Base-by-base conservation (phyloP, 257 asterid genomes). In the Nicotiana paniculata region DNA sequence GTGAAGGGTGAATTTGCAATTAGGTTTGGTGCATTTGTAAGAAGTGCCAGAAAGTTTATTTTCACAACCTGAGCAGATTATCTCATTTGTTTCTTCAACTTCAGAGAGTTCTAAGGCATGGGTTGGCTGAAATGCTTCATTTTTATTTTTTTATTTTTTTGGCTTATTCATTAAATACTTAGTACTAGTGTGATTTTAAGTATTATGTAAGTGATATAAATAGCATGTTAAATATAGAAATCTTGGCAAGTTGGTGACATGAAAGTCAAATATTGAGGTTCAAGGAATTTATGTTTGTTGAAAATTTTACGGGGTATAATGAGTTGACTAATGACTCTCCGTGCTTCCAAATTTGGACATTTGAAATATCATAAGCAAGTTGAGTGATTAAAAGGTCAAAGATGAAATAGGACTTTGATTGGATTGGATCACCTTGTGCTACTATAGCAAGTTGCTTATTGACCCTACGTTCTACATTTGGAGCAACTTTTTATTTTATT, bases 1-100 rank as follows among this genome's bases (percentile, higher is more conserved):
- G 70, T 86, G 86, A 12, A 83, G 82, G 85, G 4, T 81, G 76
- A 76, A 86, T 6, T 81, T 51, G 81, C 89, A 86, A 3, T 33
- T 5, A 0, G 78, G 12, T 24, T 6, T 46, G 7, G 79, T 24
- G 53, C 86, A 83, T 48, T 64, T 35, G 74, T 81, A 81, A 39
- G 68, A 57, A 18, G 61, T n/a, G 62, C 67, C 82, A 33, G 37
- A 77, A 6, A 77, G 63, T 35, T 78, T 24, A 21, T 35, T 11
- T 4, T 77, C 68, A 54, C 82, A 83, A 9, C 82, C 85, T 33
- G 67, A 83, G 57, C 85, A 77, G 15, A 35, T 77, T 35, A 55
- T 79, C 0, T 35, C 58, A 30, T 83, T 76, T 77, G 80, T 15
- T 6, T 43, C 51, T 51, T 46, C 57, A 21, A 83, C 37, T 32